phyloP scores from a whole-genome alignment of 257 asterid genomes.

The Ligustrum vulgare region DNA sequence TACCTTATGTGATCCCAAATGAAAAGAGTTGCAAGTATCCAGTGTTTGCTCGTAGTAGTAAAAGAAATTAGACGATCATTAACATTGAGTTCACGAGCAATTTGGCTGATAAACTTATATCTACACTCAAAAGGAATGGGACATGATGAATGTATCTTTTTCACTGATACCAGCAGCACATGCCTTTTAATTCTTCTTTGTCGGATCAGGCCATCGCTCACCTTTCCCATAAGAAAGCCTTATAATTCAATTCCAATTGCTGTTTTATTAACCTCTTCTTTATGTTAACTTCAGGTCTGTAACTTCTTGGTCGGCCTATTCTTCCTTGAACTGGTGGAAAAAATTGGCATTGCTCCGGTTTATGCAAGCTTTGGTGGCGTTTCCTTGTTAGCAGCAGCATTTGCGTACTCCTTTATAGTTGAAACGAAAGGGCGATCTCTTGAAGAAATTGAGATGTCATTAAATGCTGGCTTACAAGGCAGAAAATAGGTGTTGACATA shows the following conservation, averaged over 20 bases:
- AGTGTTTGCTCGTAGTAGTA: background rate
- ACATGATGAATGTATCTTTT: background rate
- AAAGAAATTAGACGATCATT: background rate
- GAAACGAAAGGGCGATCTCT: conserved; percentile 85
- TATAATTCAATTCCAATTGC: too few species aligned
- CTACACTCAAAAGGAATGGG: background rate
- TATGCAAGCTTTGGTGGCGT: conserved; percentile 62
- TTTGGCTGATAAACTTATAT: background rate
- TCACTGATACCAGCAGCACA: background rate
- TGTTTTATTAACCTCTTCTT: background rate
- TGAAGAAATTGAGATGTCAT: conserved; percentile 82
- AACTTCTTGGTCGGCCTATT: conserved; percentile 82
- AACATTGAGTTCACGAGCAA: too few species aligned
- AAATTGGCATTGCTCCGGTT: conserved; percentile 66
- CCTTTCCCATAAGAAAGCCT: too few species aligned
- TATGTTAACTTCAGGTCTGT: conserved; percentile 55
- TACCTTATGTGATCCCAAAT: background rate
- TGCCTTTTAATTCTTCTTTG: background rate
- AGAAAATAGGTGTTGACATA: background rate
- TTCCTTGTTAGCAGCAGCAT: conserved; percentile 71
- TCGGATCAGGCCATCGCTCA: too few species aligned
- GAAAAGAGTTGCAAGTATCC: background rate
- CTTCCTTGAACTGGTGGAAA: conserved; percentile 69
- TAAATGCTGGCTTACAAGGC: conserved; percentile 33
- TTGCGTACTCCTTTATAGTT: conserved; percentile 54